A percentile compares a stretch with the other conserved stretches of the same genome.
Conservation (phyloP, 2,329 filamentous ascomycete species). For the Setomelanomma holmii region DNA sequence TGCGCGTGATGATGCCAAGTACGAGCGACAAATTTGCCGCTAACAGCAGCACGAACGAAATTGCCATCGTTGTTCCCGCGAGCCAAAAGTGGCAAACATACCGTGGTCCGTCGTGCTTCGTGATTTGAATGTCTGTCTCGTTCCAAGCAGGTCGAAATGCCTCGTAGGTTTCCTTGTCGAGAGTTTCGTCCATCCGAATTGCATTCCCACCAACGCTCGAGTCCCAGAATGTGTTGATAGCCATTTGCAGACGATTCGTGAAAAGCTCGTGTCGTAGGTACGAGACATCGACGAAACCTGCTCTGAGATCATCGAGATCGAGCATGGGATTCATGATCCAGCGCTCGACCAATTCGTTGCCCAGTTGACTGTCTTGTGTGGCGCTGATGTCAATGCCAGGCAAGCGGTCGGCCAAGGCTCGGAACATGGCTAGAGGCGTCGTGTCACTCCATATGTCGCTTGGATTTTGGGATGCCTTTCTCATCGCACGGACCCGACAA, state of each 20-base stretch:
- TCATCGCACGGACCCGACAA: slow-evolving; percentile 4
- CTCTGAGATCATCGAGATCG: neutral
- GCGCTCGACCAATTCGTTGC: slow-evolving; percentile 1
- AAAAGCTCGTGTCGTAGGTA: neutral
- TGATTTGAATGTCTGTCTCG: neutral
- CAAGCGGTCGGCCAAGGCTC: neutral
- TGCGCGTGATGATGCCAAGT: slow-evolving; percentile 7
- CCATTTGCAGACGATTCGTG: slow-evolving; percentile 8
- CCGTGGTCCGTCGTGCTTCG: neutral
- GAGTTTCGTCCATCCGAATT: neutral
- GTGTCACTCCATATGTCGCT: neutral
- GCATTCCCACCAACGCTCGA: neutral
- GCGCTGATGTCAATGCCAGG: neutral
- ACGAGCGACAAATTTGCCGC: slow-evolving; percentile 3
- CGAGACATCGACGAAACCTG: neutral
- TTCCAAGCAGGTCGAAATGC: too few species aligned
- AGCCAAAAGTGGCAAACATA: slow-evolving; percentile 7
- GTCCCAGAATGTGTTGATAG: slow-evolving; percentile 19
- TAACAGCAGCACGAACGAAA: neutral
- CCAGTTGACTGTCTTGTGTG: neutral
- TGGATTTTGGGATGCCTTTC: neutral
- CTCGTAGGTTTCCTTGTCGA: neutral
- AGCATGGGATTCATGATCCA: slow-evolving; percentile 4
- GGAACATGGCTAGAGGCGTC: neutral
- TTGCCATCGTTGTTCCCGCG: slow-evolving; percentile 7